Percentiles rank a stretch among this genome's conserved stretches.
Conservation (phyloP, 805 yeast genomes). For the Pachysolen tannophilus region DNA sequence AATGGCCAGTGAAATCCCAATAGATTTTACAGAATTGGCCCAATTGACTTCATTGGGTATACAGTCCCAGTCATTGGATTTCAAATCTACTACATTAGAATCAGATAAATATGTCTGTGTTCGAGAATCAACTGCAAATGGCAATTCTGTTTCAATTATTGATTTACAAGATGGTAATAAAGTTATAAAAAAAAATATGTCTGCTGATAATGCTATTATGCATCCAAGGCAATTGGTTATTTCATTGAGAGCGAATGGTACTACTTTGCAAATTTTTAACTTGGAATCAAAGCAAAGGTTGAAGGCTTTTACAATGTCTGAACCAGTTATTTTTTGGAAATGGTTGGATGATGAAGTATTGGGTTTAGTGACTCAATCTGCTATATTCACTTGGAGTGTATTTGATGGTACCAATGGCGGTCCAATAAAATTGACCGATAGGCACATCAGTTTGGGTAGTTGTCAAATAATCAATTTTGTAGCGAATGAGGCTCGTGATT, state of each 20-base stretch:
- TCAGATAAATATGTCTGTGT: conserved; percentile 86
- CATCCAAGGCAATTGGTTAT: conserved; percentile 86
- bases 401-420: conserved; percentile 74
- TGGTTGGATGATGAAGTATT: conserved; percentile 72
- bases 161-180: conserved; percentile 74
- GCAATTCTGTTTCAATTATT: conserved; percentile 91
- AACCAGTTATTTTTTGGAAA: conserved; percentile 92
- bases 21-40: conserved; percentile 92
- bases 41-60: conserved; percentile 84
- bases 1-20: conserved; percentile 65
- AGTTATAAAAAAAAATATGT: conserved; percentile 85
- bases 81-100: conserved; percentile 90
- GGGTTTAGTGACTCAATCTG: conserved; percentile 77
- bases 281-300: conserved; percentile 80
- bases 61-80: conserved; percentile 76
- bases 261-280: conserved; percentile 91
- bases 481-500: conserved; percentile 68
- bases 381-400: conserved; percentile 75
- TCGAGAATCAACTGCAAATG: conserved; percentile 52
- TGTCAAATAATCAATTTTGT: conserved; percentile 89
- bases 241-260: conserved; percentile 92
- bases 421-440: conserved; percentile 75
- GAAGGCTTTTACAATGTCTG: conserved; percentile 77
- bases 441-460: conserved; percentile 72
- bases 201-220: conserved; percentile 96